Percentiles rank a stretch among this genome's conserved stretches.
These are phyloP conservation scores for Macrocybe gigantea DNA, from an alignment of 768 basidiomycete species.

Conservation along the genomic window DNA sequence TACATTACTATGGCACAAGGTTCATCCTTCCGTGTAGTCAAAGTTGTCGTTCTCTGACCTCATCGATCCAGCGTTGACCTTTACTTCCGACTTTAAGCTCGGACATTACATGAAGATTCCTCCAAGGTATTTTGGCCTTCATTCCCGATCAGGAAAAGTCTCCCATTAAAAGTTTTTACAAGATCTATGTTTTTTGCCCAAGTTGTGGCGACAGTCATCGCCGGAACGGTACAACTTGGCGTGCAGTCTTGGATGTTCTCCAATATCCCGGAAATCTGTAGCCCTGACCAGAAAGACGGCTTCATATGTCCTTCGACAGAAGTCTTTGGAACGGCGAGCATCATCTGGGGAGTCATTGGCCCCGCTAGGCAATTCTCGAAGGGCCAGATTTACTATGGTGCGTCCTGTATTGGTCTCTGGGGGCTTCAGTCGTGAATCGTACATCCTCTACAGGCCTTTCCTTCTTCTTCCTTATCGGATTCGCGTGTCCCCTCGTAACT, in stretches of 20 bases:
- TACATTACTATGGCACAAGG: conserved; percentile 65
- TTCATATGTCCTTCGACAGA: conserved; percentile 69
- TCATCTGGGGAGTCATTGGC: conserved; percentile 82
- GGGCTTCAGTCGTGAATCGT: background rate
- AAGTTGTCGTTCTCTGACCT: background rate
- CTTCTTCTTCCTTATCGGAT: conserved; percentile 78
- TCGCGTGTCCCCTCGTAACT: conserved; percentile 48
- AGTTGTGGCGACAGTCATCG: conserved; percentile 59
- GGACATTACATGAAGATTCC: conserved; percentile 78
- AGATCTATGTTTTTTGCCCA: conserved; percentile 66
- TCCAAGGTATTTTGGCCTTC: conserved; percentile 32
- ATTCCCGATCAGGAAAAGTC: background rate
- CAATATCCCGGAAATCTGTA: conserved; percentile 60
- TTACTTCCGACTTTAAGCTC: conserved; percentile 75
- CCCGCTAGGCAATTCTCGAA: conserved; percentile 64
- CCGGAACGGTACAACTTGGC: conserved; percentile 68
- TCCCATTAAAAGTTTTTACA: background rate
- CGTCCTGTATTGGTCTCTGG: conserved; percentile 2
- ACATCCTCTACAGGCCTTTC: conserved; percentile 34
- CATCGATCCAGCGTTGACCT: conserved; percentile 44
- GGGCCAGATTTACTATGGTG: conserved; percentile 55
- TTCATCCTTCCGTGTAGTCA: background rate
- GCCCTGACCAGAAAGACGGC: conserved; percentile 43
- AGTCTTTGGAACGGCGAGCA: conserved; percentile 74
- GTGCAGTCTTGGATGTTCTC: conserved; percentile 78